Evolutionary conservation across 1,284 basidiomycete genomes (phyloP).

Genomic region (Irpex sp.): DNA sequence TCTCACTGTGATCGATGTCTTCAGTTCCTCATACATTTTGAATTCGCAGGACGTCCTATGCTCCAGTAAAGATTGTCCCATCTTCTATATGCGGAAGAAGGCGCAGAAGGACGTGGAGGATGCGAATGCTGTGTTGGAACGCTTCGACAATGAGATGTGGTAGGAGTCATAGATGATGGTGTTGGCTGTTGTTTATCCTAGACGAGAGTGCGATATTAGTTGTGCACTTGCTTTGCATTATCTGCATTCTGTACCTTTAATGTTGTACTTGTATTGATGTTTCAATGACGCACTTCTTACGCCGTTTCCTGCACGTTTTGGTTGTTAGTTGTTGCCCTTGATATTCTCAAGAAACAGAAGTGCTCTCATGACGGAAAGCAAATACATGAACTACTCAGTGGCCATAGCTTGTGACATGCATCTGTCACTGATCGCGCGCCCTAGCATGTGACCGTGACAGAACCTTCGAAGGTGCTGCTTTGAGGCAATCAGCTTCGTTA

Average conservation of each 20-base stretch:
- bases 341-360: too few relatives aligned
- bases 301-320: not conserved
- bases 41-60: constrained; percentile 84
- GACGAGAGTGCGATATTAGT: not conserved
- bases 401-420: too few relatives aligned
- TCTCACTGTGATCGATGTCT: not conserved
- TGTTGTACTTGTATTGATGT: not conserved
- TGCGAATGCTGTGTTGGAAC: constrained; percentile 68
- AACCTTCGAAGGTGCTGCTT: not conserved
- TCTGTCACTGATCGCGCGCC: not conserved
- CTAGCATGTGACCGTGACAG: not conserved
- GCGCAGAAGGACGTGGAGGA: constrained; percentile 95
- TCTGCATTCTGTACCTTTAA: not conserved
- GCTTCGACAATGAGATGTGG: constrained; percentile 70
- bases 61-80: constrained; percentile 95
- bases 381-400: too few relatives aligned
- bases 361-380: too few relatives aligned
- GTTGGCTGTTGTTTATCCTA: not conserved
- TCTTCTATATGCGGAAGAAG: constrained; percentile 97
- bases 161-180: constrained; percentile 30
- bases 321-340: too few relatives aligned
- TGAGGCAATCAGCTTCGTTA: not conserved
- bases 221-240: not conserved
- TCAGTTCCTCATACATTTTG: not conserved
- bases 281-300: not conserved